A percentile compares a stretch with the other conserved stretches of the same genome.
Conservation (phyloP, 257 asterid species). For the Craterostigma plantagineum region DNA sequence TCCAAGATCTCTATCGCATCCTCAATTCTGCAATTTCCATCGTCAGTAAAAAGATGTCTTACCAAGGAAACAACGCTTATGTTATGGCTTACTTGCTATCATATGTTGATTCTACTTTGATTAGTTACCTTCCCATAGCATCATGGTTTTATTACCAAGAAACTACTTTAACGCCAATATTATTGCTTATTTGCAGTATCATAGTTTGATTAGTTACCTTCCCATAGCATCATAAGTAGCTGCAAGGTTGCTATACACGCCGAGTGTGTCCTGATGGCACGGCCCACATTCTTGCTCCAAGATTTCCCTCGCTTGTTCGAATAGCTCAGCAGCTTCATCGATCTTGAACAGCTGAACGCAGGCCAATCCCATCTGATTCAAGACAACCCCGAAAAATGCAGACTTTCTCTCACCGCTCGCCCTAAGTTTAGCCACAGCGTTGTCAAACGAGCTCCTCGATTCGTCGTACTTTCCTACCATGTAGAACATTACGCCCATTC, state of each 20-base stretch:
- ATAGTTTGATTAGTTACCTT: conserved; percentile 37
- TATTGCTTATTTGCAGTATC: too few species aligned
- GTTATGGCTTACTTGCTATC: too few species aligned
- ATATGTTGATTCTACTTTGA: too few species aligned
- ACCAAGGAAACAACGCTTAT: too few species aligned
- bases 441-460: conserved; percentile 61
- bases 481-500: conserved; percentile 91
- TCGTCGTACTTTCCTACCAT: conserved; percentile 82
- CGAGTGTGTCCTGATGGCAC: conserved; percentile 90
- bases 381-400: conserved; percentile 83
- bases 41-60: too few species aligned
- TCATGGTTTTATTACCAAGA: too few species aligned
- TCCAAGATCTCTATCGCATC: conserved; percentile 95
- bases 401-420: conserved; percentile 90
- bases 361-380: conserved; percentile 98
- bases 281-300: conserved; percentile 89
- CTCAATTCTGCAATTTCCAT: conserved; percentile 46
- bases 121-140: too few species aligned
- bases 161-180: too few species aligned
- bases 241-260: conserved; percentile 93
- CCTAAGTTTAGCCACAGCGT: conserved; percentile 68
- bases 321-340: conserved; percentile 93
- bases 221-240: conserved; percentile 99
- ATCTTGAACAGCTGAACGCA: conserved; percentile 85
- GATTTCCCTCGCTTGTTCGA: conserved; percentile 91